A percentile compares a stretch with the other conserved stretches of the same genome.
Evolutionary conservation across 1,139 yeast genomes (phyloP).

Genomic region (Lodderomyces theae): DNA sequence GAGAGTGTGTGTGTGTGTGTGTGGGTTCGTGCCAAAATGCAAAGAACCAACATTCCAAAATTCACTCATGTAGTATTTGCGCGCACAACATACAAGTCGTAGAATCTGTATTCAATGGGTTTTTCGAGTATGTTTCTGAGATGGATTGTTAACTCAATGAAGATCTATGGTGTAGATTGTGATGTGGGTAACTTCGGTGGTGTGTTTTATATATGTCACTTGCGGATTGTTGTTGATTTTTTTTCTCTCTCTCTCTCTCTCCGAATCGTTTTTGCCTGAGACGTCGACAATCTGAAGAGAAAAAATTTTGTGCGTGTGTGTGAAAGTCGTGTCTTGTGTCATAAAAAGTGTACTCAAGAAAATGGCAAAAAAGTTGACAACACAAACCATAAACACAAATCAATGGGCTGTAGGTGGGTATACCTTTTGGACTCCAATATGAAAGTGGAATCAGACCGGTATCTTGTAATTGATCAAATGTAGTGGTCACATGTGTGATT

Average conservation of each 20-base stretch:
- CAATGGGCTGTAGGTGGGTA: neutral
- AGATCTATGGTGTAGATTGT: neutral
- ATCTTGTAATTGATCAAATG: neutral
- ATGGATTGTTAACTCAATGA: neutral
- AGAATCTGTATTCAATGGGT: neutral
- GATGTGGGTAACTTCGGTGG: no score
- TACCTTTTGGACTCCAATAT: no score
- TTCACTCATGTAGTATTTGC: neutral
- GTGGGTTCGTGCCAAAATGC: no score
- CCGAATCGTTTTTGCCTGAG: slow-evolving; percentile 2
- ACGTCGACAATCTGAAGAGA: slow-evolving; percentile 6
- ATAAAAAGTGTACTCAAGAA: neutral
- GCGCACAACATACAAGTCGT: neutral
- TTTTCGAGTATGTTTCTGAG: neutral
- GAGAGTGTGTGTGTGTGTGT: no score
- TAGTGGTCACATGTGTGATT: no score
- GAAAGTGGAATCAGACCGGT: no score
- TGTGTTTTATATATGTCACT: neutral
- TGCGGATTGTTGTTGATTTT: slow-evolving; percentile 1
- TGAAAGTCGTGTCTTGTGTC: slow-evolving; percentile 6
- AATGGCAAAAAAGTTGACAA: slow-evolving; percentile 10
- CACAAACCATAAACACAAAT: slow-evolving; percentile 12
- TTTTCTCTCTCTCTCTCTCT: slow-evolving; percentile 5
- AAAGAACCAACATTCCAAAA: no score
- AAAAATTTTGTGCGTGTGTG: slow-evolving; percentile 2